Evolutionary conservation across 2,329 filamentous ascomycete species (phyloP).

Genomic region (Clonostachys rhizophaga): DNA sequence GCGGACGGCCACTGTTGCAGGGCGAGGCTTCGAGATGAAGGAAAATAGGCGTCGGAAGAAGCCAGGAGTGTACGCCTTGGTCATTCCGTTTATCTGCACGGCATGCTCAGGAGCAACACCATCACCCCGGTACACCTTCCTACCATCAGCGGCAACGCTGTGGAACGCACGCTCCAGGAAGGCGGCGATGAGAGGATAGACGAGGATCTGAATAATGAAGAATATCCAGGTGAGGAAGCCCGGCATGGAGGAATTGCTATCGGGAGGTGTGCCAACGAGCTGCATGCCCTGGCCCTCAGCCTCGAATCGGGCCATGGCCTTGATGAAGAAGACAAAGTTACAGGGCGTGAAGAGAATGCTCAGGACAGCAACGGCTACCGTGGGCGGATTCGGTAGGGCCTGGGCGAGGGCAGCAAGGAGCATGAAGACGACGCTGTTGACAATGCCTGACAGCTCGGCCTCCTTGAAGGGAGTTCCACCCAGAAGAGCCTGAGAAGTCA

Average conservation of each 20-base stretch:
- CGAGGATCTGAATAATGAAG: conserved; percentile 61
- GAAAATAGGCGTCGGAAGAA: conserved; percentile 48
- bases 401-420: conserved; percentile 74
- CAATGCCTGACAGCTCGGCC: conserved; percentile 76
- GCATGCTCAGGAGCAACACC: conserved; percentile 36
- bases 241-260: conserved; percentile 58
- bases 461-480: conserved; percentile 75
- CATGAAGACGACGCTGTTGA: conserved; percentile 64
- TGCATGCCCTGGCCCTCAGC: conserved; percentile 52
- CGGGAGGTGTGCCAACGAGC: conserved; percentile 53
- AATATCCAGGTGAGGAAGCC: conserved; percentile 73
- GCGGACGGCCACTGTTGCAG: conserved; percentile 70
- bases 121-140: conserved; percentile 24
- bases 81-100: conserved; percentile 65
- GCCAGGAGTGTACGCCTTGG: conserved; percentile 68
- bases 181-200: conserved; percentile 68
- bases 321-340: conserved; percentile 75
- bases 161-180: conserved; percentile 56
- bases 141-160: conserved; percentile 53
- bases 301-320: conserved; percentile 70
- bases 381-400: conserved; percentile 56
- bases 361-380: conserved; percentile 59
- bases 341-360: conserved; percentile 77
- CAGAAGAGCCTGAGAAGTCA: conserved; percentile 72
- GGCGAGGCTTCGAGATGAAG: conserved; percentile 41